Conservation (phyloP, 768 basidiomycete genomes). For the Sporobolomyces phaffii region DNA sequence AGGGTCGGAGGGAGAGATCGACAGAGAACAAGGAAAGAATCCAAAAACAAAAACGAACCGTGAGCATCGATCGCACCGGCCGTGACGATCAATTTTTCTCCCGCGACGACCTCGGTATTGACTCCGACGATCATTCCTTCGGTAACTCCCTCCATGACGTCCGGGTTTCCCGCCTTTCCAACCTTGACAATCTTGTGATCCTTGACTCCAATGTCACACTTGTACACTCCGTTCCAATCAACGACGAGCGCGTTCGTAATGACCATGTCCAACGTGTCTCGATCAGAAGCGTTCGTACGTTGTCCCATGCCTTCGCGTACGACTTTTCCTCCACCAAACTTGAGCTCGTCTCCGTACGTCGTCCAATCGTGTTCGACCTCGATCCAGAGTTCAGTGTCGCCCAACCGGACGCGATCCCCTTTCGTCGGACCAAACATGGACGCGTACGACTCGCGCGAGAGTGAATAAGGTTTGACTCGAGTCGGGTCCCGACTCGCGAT, state of each 20-base stretch:
- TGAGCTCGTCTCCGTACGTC: constrained; percentile 89
- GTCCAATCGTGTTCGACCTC: constrained; percentile 86
- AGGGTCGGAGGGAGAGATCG: too few species aligned
- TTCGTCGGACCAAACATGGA: constrained; percentile 93
- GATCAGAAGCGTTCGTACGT: constrained; percentile 62
- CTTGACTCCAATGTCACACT: constrained; percentile 91
- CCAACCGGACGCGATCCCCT: constrained; percentile 80
- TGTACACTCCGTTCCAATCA: constrained; percentile 93
- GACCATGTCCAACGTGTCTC: constrained; percentile 74
- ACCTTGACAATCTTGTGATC: constrained; percentile 63
- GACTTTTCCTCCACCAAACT: constrained; percentile 93
- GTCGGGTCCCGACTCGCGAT: background rate
- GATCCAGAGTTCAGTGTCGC: constrained; percentile 84
- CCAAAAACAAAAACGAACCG: constrained; percentile 48
- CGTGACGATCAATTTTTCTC: constrained; percentile 87
- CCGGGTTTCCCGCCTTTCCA: constrained; percentile 97
- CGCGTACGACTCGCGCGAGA: constrained; percentile 69
- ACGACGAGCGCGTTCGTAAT: constrained; percentile 92
- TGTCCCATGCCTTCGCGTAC: constrained; percentile 98
- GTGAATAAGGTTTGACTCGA: constrained; percentile 26
- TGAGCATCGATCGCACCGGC: constrained; percentile 90
- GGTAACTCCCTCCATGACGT: constrained; percentile 76
- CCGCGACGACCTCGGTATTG: constrained; percentile 90
- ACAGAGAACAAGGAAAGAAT: too few species aligned
- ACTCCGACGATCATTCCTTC: constrained; percentile 72